Percentiles rank a stretch among this genome's conserved stretches.
phyloP scores from a whole-genome alignment of 2,329 filamentous ascomycete genomes.

The Botrytis hyacinthi region DNA sequence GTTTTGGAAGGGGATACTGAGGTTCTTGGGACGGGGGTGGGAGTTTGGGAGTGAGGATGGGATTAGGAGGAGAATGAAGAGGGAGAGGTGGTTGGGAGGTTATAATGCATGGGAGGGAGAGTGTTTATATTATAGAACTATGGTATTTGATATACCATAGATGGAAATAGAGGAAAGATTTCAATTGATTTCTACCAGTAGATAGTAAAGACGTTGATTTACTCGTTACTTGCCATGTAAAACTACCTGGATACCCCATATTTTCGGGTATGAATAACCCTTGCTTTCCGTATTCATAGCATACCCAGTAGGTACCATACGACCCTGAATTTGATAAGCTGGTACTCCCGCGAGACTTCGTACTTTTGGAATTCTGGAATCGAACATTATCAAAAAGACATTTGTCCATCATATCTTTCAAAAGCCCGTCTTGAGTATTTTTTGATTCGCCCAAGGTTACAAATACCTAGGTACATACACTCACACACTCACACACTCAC shows the following conservation, averaged over 20 bases:
- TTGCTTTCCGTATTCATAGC: background rate
- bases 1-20: conserved; percentile 59
- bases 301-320: background rate
- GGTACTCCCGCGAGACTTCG: background rate
- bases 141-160: background rate
- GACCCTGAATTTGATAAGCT: background rate
- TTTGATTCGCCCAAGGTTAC: background rate
- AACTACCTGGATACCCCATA: background rate
- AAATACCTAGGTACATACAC: background rate
- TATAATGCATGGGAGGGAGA: background rate
- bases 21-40: conserved; percentile 34
- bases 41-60: conserved; percentile 16
- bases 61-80: background rate
- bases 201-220: background rate
- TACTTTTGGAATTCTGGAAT: background rate
- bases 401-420: background rate
- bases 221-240: background rate
- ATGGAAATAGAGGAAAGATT: background rate
- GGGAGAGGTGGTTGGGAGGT: background rate
- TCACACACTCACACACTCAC: too few species aligned
- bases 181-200: background rate
- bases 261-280: background rate
- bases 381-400: background rate
- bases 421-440: background rate
- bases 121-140: background rate